These are phyloP conservation scores for Penicillium sp. DNA, from an alignment of 2,329 filamentous ascomycete genomes.

Conservation along the genomic window DNA sequence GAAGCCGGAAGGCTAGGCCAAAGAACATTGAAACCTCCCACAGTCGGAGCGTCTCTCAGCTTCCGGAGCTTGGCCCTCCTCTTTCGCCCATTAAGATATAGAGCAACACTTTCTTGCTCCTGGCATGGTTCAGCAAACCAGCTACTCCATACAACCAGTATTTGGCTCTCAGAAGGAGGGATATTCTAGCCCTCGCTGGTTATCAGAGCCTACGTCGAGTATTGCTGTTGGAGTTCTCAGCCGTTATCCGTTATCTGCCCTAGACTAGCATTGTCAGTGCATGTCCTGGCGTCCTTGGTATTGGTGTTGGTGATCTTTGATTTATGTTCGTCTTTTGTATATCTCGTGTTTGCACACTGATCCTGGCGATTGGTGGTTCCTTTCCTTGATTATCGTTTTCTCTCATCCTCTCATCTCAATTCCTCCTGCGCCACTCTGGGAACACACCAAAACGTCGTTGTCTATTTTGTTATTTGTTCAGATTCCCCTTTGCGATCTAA, in stretches of 20 bases:
- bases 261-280: constrained; percentile 17
- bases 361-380: constrained; percentile 9
- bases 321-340: constrained; percentile 13
- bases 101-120: constrained; percentile 1
- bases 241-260: constrained; percentile 1
- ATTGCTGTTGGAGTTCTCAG: constrained; percentile 2
- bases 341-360: constrained; percentile 11
- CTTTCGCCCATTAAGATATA: constrained; percentile 46
- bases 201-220: not conserved
- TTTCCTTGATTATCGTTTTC: constrained; percentile 6
- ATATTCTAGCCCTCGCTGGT: no score
- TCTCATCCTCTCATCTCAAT: constrained; percentile 1
- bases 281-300: constrained; percentile 25
- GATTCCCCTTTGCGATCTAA: constrained; percentile 21
- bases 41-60: constrained; percentile 37
- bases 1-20: constrained; percentile 28
- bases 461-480: constrained; percentile 6
- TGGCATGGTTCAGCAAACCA: no score
- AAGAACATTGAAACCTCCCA: constrained; percentile 34
- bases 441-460: not conserved
- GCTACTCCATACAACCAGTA: no score
- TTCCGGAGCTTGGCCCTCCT: constrained; percentile 45
- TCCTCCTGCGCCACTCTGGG: no score
- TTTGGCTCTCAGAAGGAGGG: no score
- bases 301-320: constrained; percentile 9